Evolutionary conservation across 2,329 filamentous ascomycete genomes (phyloP), one percentile per base, ranked within the genome.

Genomic region (Gyromitra esculenta): DNA sequence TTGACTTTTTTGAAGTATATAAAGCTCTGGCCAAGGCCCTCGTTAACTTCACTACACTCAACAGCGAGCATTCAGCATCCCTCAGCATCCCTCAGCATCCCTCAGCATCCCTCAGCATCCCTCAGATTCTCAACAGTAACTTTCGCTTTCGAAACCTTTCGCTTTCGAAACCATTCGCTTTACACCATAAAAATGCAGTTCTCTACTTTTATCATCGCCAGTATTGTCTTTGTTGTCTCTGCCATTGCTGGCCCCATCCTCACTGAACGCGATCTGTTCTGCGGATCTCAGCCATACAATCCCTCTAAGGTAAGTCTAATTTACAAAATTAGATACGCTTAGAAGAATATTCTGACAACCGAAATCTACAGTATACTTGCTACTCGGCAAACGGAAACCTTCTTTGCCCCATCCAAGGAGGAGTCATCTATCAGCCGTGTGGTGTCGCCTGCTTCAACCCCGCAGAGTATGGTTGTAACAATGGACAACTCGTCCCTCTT

Each of bases 301-400:
- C 35, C 75, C 41, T 1, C 31, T 2, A 35, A 68, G 5, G 77
- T 75, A 73, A 66, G 41, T 52, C 21, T 35, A 2, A 6, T 43
- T 13, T 39, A 43, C 9, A 7, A 45, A 18, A 31, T 4, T 7
- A 41, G 13, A 37, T 5, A 25, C 39, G 11, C 59, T 13, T 15
- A 52, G 8, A 25, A 21, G 1, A 39, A 35, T 37, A 43, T 6
- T 66, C 64, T 60, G 31, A 66, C 68, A 39, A 41, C 5, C 2
- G n/a, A 37, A 54, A 69, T 50, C 15, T 52, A 11, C 59, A 79
- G 78, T 79, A 79, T 73, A 79, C 77, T 35, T 79, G 78, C 60
- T 79, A 68, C 11, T 0, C 25, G 2, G 25, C 25, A 31, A 45
- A 11, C 21, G 59, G 43, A 11, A 60, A 63, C 15, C 50, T 75